Conservation (phyloP, 805 yeast genomes). For the Nakazawaea wyomingensis region DNA sequence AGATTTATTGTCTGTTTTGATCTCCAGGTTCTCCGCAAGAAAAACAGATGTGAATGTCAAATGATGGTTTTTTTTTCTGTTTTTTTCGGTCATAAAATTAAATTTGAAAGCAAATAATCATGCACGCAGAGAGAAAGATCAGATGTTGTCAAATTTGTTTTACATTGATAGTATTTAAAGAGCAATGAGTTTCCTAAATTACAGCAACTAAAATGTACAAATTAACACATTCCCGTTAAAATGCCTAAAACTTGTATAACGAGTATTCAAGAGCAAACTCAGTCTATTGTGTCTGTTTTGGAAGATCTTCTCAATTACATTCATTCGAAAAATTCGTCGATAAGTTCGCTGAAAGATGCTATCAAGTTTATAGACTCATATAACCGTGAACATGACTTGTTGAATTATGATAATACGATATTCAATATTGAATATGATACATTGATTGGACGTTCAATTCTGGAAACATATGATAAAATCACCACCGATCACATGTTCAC, state of each 20-base stretch:
- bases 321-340: background rate
- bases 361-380: conserved; percentile 1
- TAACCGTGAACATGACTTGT: conserved; percentile 24
- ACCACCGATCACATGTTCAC: conserved; percentile 25
- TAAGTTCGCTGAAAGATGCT: background rate
- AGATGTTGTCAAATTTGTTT: background rate
- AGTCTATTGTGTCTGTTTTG: background rate
- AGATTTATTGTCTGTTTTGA: background rate
- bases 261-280: background rate
- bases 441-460: conserved; percentile 27
- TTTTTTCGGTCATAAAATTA: background rate
- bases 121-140: background rate
- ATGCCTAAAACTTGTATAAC: background rate
- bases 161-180: too few relatives aligned
- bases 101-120: background rate
- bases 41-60: too few relatives aligned
- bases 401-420: conserved; percentile 21
- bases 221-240: too few relatives aligned
- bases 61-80: background rate
- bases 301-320: background rate
- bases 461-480: conserved; percentile 23
- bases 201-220: too few relatives aligned
- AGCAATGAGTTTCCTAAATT: too few relatives aligned
- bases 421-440: conserved; percentile 22
- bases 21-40: background rate